A percentile compares a stretch with the other conserved stretches of the same genome.
Conservation (phyloP, 768 basidiomycete species). For the Mrakia gelida region DNA sequence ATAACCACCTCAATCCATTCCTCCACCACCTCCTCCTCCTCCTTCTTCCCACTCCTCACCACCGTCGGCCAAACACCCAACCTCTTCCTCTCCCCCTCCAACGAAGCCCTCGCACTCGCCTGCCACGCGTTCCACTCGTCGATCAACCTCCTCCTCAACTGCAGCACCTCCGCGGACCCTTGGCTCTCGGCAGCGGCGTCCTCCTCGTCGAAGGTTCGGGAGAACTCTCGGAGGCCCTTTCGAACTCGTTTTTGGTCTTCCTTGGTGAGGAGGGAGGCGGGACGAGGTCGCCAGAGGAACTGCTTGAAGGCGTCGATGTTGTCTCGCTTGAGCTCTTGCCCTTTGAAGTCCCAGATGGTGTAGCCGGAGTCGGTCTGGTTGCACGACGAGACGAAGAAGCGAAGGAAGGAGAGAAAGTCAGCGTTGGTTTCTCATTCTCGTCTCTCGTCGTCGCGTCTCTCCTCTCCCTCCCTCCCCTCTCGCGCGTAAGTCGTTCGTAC, state of each 20-base stretch:
- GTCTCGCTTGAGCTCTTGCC: slow-evolving; percentile 77
- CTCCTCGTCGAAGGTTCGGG: slow-evolving; percentile 88
- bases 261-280: slow-evolving; percentile 74
- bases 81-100: slow-evolving; percentile 55
- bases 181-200: slow-evolving; percentile 93
- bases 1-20: slow-evolving; percentile 91
- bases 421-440: neutral
- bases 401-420: neutral
- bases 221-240: slow-evolving; percentile 85
- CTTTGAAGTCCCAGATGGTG: slow-evolving; percentile 95
- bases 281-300: slow-evolving; percentile 97
- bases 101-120: slow-evolving; percentile 60
- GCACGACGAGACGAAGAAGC: slow-evolving; percentile 21
- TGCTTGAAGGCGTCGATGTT: slow-evolving; percentile 96
- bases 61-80: slow-evolving; percentile 41
- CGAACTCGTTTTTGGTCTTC: slow-evolving; percentile 82
- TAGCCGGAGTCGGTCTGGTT: slow-evolving; percentile 92
- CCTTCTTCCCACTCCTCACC: slow-evolving; percentile 38
- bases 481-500: slow-evolving; percentile 36
- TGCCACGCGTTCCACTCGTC: slow-evolving; percentile 99
- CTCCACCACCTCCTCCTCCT: slow-evolving; percentile 70
- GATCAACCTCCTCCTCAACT: slow-evolving; percentile 80
- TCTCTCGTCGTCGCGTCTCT: neutral
- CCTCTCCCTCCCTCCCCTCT: neutral
- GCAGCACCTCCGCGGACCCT: slow-evolving; percentile 87